Conservation (phyloP, 2,329 filamentous ascomycete species). For the Claviceps fusiformis region DNA sequence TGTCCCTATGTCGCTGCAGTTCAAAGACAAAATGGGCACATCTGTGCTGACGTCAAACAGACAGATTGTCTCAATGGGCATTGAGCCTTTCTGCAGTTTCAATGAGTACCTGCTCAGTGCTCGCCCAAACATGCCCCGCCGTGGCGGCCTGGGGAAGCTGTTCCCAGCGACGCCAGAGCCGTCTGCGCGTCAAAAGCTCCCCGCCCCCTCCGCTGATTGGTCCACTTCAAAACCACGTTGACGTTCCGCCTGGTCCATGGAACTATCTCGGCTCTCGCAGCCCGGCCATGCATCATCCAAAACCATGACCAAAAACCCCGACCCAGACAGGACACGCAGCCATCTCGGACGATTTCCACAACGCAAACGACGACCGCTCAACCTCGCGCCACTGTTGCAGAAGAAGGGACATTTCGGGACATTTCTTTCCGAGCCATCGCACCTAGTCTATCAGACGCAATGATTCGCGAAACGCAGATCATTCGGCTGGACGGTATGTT, state of each 20-base stretch:
- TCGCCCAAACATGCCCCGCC: background rate
- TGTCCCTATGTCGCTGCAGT: background rate
- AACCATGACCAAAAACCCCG: background rate
- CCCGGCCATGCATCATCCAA: background rate
- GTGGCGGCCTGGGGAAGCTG: too few relatives aligned
- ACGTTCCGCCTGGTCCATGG: background rate
- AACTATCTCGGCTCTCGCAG: background rate
- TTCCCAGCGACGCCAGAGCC: background rate
- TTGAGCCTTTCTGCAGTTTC: too few relatives aligned
- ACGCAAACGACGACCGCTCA: background rate
- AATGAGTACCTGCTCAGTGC: background rate
- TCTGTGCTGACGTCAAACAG: too few relatives aligned
- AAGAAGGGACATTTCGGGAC: background rate
- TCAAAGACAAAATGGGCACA: too few relatives aligned
- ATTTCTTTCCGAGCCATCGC: too few relatives aligned
- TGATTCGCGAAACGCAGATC: constrained; percentile 92
- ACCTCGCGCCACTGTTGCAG: background rate
- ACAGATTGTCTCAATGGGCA: too few relatives aligned
- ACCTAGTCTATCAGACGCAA: constrained; percentile 21
- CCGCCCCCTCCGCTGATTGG: constrained; percentile 7
- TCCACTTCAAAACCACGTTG: constrained; percentile 6
- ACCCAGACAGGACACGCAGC: background rate
- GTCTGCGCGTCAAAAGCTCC: background rate
- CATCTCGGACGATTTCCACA: background rate
- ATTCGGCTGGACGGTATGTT: constrained; percentile 71